Evolutionary conservation across 2,329 filamentous ascomycete species (phyloP).

Genomic region (Rhynchosporium agropyri): DNA sequence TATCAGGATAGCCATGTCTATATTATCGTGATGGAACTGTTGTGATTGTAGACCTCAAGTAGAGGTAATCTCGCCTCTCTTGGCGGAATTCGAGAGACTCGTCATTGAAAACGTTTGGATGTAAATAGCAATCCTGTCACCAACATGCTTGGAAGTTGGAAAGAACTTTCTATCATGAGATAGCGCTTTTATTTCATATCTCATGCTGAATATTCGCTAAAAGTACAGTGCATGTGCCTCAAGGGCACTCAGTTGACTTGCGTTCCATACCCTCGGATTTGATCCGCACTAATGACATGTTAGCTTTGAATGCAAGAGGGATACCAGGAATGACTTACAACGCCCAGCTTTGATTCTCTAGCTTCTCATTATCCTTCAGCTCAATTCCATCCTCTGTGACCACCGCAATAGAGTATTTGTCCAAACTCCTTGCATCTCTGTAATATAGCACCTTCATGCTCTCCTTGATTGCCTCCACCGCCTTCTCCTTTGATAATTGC

Average conservation of each 20-base stretch:
- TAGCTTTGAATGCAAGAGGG: conserved; percentile 23
- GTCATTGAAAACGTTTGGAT: neutral
- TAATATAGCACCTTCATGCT: conserved; percentile 99
- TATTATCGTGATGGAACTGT: too few relatives aligned
- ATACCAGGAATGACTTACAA: conserved; percentile 52
- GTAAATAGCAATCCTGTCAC: neutral
- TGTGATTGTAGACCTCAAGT: too few relatives aligned
- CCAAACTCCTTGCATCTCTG: conserved; percentile 89
- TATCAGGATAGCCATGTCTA: too few relatives aligned
- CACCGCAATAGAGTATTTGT: conserved; percentile 88
- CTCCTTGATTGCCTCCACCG: conserved; percentile 80
- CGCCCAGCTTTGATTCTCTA: conserved; percentile 96
- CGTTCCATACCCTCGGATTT: conserved; percentile 92
- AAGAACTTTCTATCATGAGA: neutral
- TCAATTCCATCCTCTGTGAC: conserved; percentile 89
- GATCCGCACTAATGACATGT: conserved; percentile 63
- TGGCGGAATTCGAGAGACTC: too few relatives aligned
- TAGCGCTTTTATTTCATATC: conserved; percentile 25
- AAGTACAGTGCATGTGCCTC: conserved; percentile 35
- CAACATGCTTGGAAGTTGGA: neutral
- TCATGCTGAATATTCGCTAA: conserved; percentile 37
- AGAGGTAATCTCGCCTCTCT: too few relatives aligned
- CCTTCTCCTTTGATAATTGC: conserved; percentile 74
- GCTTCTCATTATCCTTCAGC: conserved; percentile 78
- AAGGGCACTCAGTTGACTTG: conserved; percentile 57